Base-by-base conservation (phyloP, 768 basidiomycete species). In the Suillus placidus region DNA sequence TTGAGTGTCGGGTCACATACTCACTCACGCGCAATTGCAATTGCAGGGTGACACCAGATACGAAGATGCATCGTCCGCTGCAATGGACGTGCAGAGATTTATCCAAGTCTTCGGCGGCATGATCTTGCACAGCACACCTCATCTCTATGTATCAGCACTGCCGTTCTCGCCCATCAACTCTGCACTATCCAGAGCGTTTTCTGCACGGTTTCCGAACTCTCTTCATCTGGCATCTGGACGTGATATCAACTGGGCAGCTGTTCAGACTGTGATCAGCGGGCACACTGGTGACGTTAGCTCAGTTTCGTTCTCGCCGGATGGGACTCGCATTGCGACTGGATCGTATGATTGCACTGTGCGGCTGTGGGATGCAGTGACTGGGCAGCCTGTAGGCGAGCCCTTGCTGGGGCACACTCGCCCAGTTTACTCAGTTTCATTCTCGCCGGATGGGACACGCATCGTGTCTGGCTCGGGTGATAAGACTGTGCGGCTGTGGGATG, bases 1-100 rank as follows among this genome's bases (percentile, higher is more conserved):
- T 23, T 2, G n/a, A 23, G 6, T 1, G 12, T 23, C 6, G 4
- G 12, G 23, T 23, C 0, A 2, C 10, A 13, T 23, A 0, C n/a
- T 23, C n/a, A 49, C 20, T n/a, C 18, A n/a, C 5, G 10, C 12
- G 1, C 4, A 23, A 49, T 49, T 2, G 2, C 1, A 49, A 49
- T 49, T 0, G 12, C n/a, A 49, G n/a, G n/a, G n/a, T 49, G n/a
- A 23, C 5, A 13, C 47, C 3, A 6, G n/a, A 23, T 23, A 13
- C 10, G 23, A 13, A 13, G n/a, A 49, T 3, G 5, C n/a, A 0
- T 23, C n/a, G 12, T 23, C 47, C 12, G 6, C 12, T 23, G 47
- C 47, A 49, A 49, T 49, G 47, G 47, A 49, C n/a, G 23, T 49
- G 12, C 47, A 49, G n/a, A 49, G 47, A 49, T 49, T 49, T 49